Percentiles rank a stretch among this genome's conserved stretches.
Evolutionary conservation across 2,329 filamentous ascomycete genomes (phyloP).

Genomic region (Escovopsis sp.): DNA sequence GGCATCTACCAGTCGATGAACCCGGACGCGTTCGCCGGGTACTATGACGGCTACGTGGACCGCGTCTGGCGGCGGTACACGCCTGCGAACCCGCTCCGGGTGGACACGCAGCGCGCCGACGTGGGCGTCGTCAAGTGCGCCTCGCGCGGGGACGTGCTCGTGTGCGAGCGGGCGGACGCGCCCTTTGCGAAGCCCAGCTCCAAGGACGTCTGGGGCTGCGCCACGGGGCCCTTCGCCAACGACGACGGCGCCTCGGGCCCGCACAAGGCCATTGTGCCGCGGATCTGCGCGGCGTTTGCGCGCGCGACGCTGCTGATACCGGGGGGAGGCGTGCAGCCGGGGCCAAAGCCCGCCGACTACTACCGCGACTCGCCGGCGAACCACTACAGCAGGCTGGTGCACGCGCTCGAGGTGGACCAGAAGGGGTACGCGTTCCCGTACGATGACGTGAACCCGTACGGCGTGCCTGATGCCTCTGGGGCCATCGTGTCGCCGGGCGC

Average conservation of each 20-base stretch:
- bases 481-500: conserved; percentile 14
- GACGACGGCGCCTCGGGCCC: conserved; percentile 21
- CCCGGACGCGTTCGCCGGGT: conserved; percentile 21
- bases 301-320: conserved; percentile 30
- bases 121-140: conserved; percentile 26
- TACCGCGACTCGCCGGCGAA: conserved; percentile 30
- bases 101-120: conserved; percentile 26
- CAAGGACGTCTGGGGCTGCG: conserved; percentile 36
- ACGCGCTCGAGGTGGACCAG: conserved; percentile 42
- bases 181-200: conserved; percentile 28
- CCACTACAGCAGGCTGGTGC: conserved; percentile 47
- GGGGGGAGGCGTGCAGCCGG: conserved; percentile 33
- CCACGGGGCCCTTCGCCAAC: conserved; percentile 31
- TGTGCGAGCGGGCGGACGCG: conserved; percentile 27
- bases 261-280: conserved; percentile 28
- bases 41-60: conserved; percentile 31
- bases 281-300: conserved; percentile 36
- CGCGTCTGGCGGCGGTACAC: conserved; percentile 31
- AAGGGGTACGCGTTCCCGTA: conserved; percentile 53
- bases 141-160: conserved; percentile 20
- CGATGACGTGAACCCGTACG: conserved; percentile 49
- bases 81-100: conserved; percentile 18
- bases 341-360: conserved; percentile 22
- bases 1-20: conserved; percentile 24
- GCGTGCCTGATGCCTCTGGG: conserved; percentile 35